Conservation (phyloP, 2,329 filamentous ascomycete genomes). For the Cephalotrichum gorgonifer region DNA sequence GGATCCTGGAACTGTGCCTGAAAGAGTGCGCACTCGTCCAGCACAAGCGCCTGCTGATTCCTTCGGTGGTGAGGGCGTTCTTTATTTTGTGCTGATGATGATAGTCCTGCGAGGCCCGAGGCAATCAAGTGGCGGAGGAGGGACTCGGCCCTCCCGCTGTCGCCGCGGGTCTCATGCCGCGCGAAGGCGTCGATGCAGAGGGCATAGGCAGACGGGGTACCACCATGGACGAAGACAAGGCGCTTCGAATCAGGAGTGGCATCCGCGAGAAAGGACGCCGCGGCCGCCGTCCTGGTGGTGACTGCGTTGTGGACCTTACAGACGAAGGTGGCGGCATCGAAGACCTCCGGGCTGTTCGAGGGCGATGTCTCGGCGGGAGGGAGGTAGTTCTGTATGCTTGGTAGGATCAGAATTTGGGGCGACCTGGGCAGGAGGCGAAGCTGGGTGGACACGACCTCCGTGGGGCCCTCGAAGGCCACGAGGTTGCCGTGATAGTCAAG, state of each 20-base stretch:
- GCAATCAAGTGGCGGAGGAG: slow-evolving; percentile 41
- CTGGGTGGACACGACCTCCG: slow-evolving; percentile 44
- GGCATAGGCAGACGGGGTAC: slow-evolving; percentile 41
- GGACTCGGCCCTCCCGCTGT: slow-evolving; percentile 36
- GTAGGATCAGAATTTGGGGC: slow-evolving; percentile 46
- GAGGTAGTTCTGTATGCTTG: slow-evolving; percentile 37
- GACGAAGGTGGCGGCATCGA: slow-evolving; percentile 27
- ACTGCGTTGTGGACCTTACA: slow-evolving; percentile 40
- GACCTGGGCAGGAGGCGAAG: slow-evolving; percentile 49
- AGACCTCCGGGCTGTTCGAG: slow-evolving; percentile 13
- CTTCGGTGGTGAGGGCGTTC: background rate
- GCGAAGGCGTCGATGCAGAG: slow-evolving; percentile 45
- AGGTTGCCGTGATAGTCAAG: slow-evolving; percentile 31
- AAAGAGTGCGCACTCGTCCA: background rate
- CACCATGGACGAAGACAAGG: slow-evolving; percentile 51
- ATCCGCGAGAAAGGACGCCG: slow-evolving; percentile 37
- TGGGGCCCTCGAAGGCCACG: slow-evolving; percentile 49
- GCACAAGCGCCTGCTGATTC: background rate
- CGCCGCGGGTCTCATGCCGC: slow-evolving; percentile 37
- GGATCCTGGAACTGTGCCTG: slow-evolving; percentile 27
- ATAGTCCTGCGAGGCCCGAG: slow-evolving; percentile 31
- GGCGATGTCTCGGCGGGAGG: slow-evolving; percentile 17
- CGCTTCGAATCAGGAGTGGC: slow-evolving; percentile 36
- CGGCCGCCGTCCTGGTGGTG: slow-evolving; percentile 33
- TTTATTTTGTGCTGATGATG: background rate